These are phyloP conservation scores for Suillus clintonianus DNA, from an alignment of 768 basidiomycete genomes.

Conservation along the genomic window DNA sequence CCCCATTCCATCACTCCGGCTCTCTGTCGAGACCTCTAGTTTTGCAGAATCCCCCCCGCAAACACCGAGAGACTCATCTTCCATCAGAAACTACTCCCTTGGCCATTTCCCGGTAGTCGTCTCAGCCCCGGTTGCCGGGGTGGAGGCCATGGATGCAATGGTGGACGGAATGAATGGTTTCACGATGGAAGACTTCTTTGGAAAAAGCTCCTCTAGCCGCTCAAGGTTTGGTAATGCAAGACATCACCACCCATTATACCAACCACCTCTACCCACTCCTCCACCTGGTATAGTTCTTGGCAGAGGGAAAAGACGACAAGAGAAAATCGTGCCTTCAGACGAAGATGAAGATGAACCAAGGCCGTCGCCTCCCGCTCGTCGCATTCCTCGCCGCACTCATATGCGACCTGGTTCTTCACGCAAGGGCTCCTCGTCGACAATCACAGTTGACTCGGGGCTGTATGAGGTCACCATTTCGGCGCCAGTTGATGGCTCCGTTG, in stretches of 20 bases:
- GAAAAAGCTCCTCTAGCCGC: slow-evolving; percentile 44
- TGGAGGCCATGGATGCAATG: slow-evolving; percentile 86
- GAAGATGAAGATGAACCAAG: slow-evolving; percentile 47
- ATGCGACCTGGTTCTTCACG: slow-evolving; percentile 24
- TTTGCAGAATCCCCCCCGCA: slow-evolving; percentile 73
- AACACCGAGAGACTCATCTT: slow-evolving; percentile 58
- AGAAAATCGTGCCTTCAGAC: slow-evolving; percentile 44
- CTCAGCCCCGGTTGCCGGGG: slow-evolving; percentile 74
- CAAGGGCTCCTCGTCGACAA: slow-evolving; percentile 30
- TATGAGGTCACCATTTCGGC: slow-evolving; percentile 17
- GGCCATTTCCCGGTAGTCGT: slow-evolving; percentile 67
- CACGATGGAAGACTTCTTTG: slow-evolving; percentile 56
- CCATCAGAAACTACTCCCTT: slow-evolving; percentile 19
- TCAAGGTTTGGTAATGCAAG: slow-evolving; percentile 57
- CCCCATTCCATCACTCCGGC: slow-evolving; percentile 53
- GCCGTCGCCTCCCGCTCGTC: slow-evolving; percentile 13
- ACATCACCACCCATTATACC: slow-evolving; percentile 78
- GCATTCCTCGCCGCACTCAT: slow-evolving; percentile 12
- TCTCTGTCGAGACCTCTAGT: slow-evolving; percentile 65
- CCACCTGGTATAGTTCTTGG: slow-evolving; percentile 80
- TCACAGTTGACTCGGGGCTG: slow-evolving; percentile 25
- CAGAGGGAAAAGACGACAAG: slow-evolving; percentile 35
- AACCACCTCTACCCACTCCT: slow-evolving; percentile 81
- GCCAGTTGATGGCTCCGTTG: slow-evolving; percentile 11
- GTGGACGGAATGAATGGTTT: slow-evolving; percentile 87